Evolutionary conservation across 148 eudicot species (phyloP), one percentile per base, ranked within the genome.

Genomic region (Camellia sinensis): DNA sequence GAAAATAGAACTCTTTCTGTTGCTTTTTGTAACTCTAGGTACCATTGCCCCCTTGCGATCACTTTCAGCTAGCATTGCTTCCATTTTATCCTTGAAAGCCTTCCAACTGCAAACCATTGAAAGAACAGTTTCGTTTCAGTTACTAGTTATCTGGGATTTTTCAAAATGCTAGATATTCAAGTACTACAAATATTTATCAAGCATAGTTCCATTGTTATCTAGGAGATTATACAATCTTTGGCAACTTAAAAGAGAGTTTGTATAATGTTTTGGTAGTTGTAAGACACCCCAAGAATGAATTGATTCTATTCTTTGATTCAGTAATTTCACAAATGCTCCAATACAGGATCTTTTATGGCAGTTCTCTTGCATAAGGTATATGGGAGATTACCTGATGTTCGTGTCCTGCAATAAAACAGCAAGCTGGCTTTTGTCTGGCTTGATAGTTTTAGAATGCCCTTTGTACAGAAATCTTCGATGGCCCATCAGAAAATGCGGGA

Each of bases 401-500:
- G 89, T 89, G 84, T 92, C 89, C 66, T 92, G 89, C 73, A 94
- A 82, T 43, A 94, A 86, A 79, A 83, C 78, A 48, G 80, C 97
- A 77, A 92, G 92, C 83, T 88, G 91, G 81, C 81, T 87, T 79
- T 94, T 94, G 77, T 94, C 90, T 13, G 98, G 98, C 78, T 82
- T 91, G 75, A 94, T 89, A 61, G 94, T 94, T 86, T 92, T 94
- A 43, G 98, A 90, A 81, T 94, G 98, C 71, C 98, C 98, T 45
- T 91, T 87, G 75, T 87, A 91, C 37, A 93, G 74, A 80, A 85
- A 89, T 79, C 90, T 87, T 41, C 98, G 87, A 54, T 94, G 97
- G 44, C 98, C 98, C 93, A 92, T 89, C 67, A 94, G 83, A 86
- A 94, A 94, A 80, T 94, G 98, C 18, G 98, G 98, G 81, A 92